phyloP scores from a whole-genome alignment of 2,329 filamentous ascomycete species.

The Colletotrichum brevisporum region DNA sequence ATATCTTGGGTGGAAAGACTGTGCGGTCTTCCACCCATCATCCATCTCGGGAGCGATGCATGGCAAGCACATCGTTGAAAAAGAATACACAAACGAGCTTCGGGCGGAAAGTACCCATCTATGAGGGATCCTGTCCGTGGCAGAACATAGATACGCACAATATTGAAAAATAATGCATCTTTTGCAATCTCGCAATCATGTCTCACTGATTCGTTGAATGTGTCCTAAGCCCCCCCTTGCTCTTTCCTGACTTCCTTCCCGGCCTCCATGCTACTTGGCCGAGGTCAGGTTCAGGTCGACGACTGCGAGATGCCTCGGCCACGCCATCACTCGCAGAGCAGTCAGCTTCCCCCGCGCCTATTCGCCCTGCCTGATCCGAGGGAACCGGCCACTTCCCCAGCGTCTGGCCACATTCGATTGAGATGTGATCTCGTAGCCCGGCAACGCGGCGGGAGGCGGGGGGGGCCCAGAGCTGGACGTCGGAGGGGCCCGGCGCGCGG shows the following conservation, averaged over 20 bases:
- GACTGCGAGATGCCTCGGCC: no score
- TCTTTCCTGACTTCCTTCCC: no score
- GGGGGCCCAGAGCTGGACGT: neutral
- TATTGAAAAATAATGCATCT: neutral
- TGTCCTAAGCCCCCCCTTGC: no score
- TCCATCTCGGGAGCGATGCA: constrained; percentile 26
- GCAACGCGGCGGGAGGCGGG: constrained; percentile 1
- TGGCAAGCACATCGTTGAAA: constrained; percentile 1
- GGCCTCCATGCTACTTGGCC: no score
- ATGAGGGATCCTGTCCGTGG: neutral
- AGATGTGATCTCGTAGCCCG: constrained; percentile 5
- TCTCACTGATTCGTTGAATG: neutral
- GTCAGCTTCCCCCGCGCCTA: no score
- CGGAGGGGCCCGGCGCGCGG: constrained; percentile 6
- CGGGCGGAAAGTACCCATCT: neutral
- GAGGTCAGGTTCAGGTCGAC: no score
- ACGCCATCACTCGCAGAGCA: no score
- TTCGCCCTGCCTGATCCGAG: neutral
- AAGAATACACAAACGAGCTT: neutral
- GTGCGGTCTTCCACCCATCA: neutral
- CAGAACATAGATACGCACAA: neutral
- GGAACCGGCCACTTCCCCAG: neutral
- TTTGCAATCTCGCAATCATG: neutral
- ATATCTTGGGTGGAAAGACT: neutral
- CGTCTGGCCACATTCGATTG: constrained; percentile 10